Base-by-base conservation (phyloP, 768 basidiomycete genomes). In the Leccinum variicolor region DNA sequence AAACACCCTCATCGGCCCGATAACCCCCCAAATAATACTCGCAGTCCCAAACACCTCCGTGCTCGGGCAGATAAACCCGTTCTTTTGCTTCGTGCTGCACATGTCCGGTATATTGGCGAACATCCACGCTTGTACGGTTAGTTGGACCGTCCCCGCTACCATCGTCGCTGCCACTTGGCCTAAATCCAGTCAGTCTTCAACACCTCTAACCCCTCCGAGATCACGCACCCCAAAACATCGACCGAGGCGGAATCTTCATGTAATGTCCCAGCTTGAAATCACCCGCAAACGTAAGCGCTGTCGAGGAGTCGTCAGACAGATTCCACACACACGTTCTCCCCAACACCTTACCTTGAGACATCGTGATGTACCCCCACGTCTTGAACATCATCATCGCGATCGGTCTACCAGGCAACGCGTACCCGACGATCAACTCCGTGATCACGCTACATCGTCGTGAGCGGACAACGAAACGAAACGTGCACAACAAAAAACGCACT, bases 341-440 rank as follows among this genome's bases (percentile, higher is more conserved):
- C 14, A 11, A 14, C 41, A 31, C 59, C 8, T n/a, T 33, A 61
- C 67, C 67, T 75, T 81, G 80, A 21, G 74, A 61, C 83, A 86
- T 82, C 1, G 84, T 82, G 48, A 86, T 80, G 66, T 87, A 88
- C 15, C 84, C 85, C 74, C 81, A 88, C 6, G 81, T 85, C 75
- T 86, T 87, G 76, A 85, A 89, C 81, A 89, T 84, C 88, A 90
- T 87, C 82, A 88, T 84, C 0, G 89, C 87, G 57, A 89, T 79
- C 3, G 90, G 87, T 50, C 79, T 81, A 14, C 89, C 89, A 66
- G 80, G 80, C 23, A 80, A 66, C 10, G 74, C 67, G 46, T 73
- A 75, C 15, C 89, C 89, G 51, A 85, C 79, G 45, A 91, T 80
- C 34, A 91, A 76, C 66, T 92, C 89, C 0, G 88, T 84, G 55